Conservation (phyloP, 2,329 filamentous ascomycete species). For the Diaporthe ilicicola region DNA sequence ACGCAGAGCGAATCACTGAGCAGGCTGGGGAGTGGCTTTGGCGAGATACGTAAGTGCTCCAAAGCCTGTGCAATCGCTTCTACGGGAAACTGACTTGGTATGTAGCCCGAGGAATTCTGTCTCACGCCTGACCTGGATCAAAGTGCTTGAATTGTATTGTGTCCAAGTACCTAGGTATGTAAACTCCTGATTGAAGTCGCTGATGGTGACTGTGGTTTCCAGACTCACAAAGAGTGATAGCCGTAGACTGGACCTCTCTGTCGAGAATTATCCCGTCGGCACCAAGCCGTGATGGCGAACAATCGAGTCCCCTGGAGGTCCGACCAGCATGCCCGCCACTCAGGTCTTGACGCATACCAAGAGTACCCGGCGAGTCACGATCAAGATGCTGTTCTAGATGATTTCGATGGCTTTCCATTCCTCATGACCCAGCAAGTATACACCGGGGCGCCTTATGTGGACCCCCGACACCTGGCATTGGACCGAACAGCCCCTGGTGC, state of each 20-base stretch:
- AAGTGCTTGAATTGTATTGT: not conserved
- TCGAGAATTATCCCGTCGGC: not conserved
- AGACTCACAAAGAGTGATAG: not conserved
- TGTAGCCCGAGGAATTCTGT: not conserved
- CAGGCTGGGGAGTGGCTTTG: too few relatives aligned
- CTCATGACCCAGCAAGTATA: not conserved
- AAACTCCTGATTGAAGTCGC: not conserved
- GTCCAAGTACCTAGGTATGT: too few relatives aligned
- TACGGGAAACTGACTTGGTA: not conserved
- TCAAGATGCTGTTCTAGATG: not conserved
- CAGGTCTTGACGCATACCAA: not conserved
- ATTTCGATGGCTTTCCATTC: not conserved
- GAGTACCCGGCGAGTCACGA: not conserved
- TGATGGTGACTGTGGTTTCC: not conserved
- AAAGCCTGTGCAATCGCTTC: not conserved
- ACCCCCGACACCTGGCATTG: not conserved
- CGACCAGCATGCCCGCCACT: not conserved
- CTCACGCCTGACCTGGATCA: not conserved
- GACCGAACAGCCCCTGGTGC: not conserved
- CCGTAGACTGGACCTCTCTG: not conserved
- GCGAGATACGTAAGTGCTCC: not conserved
- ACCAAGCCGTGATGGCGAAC: not conserved
- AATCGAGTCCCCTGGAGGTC: not conserved
- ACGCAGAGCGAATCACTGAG: not conserved
- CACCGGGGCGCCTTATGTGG: not conserved